These are phyloP conservation scores for Colletotrichum abscissum DNA, from an alignment of 2,329 filamentous ascomycete genomes.

Conservation along the genomic window DNA sequence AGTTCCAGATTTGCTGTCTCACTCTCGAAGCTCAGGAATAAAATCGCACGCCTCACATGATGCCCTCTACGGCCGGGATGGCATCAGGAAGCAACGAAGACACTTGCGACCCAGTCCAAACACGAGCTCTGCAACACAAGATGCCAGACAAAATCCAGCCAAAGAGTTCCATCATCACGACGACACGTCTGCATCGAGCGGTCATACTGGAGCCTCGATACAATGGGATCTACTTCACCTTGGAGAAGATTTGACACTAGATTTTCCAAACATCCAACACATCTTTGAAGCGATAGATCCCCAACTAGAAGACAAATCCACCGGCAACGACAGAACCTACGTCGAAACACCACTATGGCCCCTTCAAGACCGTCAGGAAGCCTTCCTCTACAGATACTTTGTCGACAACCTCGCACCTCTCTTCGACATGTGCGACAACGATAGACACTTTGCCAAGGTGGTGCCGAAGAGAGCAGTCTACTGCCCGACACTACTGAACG, in stretches of 20 bases:
- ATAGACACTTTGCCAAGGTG: slow-evolving; percentile 43
- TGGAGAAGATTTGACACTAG: not conserved
- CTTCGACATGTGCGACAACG: slow-evolving; percentile 43
- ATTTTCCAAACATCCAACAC: slow-evolving; percentile 10
- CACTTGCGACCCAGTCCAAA: not conserved
- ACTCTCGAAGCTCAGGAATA: not conserved
- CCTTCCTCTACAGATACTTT: slow-evolving; percentile 43
- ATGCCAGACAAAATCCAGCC: not conserved
- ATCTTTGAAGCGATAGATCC: slow-evolving; percentile 21
- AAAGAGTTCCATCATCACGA: not conserved
- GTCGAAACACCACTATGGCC: slow-evolving; percentile 31
- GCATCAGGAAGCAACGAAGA: not conserved
- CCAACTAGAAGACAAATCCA: slow-evolving; percentile 2
- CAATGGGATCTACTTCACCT: slow-evolving; percentile 16
- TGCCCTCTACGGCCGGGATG: not conserved
- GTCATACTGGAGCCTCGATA: not conserved
- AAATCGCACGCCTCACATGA: not conserved
- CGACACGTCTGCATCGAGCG: slow-evolving; percentile 5
- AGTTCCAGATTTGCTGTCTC: not conserved
- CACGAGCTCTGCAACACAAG: not conserved
- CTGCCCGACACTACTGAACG: slow-evolving; percentile 43
- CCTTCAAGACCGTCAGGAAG: slow-evolving; percentile 40
- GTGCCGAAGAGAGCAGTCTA: slow-evolving; percentile 42
- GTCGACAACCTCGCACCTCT: slow-evolving; percentile 41
- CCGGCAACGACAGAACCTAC: slow-evolving; percentile 14